Evolutionary conservation across 192 early-diverging fungal species (phyloP).

Genomic region (Bifiguratus adelaidae): DNA sequence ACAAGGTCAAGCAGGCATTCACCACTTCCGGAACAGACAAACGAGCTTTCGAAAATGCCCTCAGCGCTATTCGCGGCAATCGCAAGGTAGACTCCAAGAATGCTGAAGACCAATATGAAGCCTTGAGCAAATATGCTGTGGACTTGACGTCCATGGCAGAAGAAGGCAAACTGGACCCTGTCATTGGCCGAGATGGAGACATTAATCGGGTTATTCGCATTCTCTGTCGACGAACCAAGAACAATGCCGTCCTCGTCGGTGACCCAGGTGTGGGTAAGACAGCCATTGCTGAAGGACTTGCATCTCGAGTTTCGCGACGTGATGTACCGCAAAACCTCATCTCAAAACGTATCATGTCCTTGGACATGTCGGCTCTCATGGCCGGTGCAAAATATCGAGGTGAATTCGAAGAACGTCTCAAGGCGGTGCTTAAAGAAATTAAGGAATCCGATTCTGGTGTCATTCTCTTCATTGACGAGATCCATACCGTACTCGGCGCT

Average conservation of each 20-base stretch:
- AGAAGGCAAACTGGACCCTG: slow-evolving; percentile 89
- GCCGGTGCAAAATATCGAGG: slow-evolving; percentile 96
- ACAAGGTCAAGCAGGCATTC: slow-evolving; percentile 48
- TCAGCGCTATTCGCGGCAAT: slow-evolving; percentile 69
- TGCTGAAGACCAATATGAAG: slow-evolving; percentile 85
- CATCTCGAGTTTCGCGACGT: slow-evolving; percentile 83
- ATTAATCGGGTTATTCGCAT: slow-evolving; percentile 94
- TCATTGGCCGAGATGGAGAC: slow-evolving; percentile 95
- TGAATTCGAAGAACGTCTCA: slow-evolving; percentile 97
- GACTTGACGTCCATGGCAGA: slow-evolving; percentile 78
- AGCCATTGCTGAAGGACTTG: slow-evolving; percentile 88
- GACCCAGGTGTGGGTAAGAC: slow-evolving; percentile 79
- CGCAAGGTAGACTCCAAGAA: slow-evolving; percentile 74
- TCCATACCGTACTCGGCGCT: slow-evolving; percentile 91
- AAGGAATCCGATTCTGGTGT: slow-evolving; percentile 78
- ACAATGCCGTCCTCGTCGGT: slow-evolving; percentile 67
- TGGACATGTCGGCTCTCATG: slow-evolving; percentile 93
- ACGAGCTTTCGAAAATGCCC: slow-evolving; percentile 62
- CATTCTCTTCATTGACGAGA: slow-evolving; percentile 98
- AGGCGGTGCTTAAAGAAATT: slow-evolving; percentile 92
- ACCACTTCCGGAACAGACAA: slow-evolving; percentile 54
- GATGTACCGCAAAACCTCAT: slow-evolving; percentile 88
- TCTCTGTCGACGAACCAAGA: slow-evolving; percentile 66
- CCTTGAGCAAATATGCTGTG: slow-evolving; percentile 88
- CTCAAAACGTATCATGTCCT: slow-evolving; percentile 69